Base-by-base conservation (phyloP, 257 asterid species). In the Ocimum tenuiflorum region DNA sequence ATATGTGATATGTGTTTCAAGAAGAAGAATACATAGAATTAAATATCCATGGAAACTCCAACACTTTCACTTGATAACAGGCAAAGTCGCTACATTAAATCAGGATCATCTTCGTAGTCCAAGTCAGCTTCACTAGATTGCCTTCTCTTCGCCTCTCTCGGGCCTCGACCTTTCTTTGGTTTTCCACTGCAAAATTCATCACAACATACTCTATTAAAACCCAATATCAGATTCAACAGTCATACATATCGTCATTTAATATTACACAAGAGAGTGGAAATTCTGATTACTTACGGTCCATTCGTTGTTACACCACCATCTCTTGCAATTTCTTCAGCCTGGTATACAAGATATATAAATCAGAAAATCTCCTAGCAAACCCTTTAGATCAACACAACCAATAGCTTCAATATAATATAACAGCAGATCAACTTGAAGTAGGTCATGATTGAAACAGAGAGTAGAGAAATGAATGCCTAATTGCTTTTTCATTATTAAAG, bases 101-200 rank as follows among this genome's bases (percentile, higher is more conserved):
- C 99, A 6, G 91, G 84, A 72, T 94, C 99, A 47, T 94, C 99
- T 74, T 94, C 99, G 69, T 94, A 88, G 75, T 90, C 97, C 33
- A 75, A 83, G 74, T 90, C 99, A 46, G 82, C 89, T 75, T 94
- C 99, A 19, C 94, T 90, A 6, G 96, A 84, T 70, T 88, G 96
- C 78, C 94, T 81, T 82, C 96, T 88, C 92, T 84, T 94, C 27
- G 85, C 86, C 70, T 88, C 99, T 78, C 99, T 82, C 36, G 95
- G 94, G 54, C 83, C 96, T 66, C 95, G 82, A 20, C 95, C 99
- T 78, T 68, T 88, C 88, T 82, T 88, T 12, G 85, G 96, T 73
- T 86, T 94, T 65, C 99, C 99, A 65, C 99, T 94, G 86, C 55
- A 69, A 71, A 19, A 69, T 36, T 41, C 43, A 57, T 14, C 60